Base-by-base conservation (phyloP, 1,284 basidiomycete genomes). In the Sporisorium reilianum region DNA sequence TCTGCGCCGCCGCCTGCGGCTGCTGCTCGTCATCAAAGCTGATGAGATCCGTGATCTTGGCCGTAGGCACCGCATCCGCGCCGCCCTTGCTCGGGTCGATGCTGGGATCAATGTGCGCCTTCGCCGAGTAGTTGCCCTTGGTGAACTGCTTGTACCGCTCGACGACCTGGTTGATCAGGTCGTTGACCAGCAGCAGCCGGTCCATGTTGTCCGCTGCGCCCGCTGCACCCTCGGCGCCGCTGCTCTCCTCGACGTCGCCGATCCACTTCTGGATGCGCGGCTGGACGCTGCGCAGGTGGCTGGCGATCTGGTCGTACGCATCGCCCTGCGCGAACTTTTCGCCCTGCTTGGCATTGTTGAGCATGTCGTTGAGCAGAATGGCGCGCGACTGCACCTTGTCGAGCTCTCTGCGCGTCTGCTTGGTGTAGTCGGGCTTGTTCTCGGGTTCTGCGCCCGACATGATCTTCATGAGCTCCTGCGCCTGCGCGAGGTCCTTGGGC, bases 261-360 rank as follows among this genome's bases (percentile, higher is more conserved):
- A 99, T 93, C 96, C 96, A 98, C 80, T 95, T 96, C 85, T 99
- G 97, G 53, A 99, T 90, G 85, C 93, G 95, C 0, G 97, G 97
- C 61, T 96, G 89, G 2, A 96, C 95, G 52, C 89, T 89, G 28
- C 88, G 88, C 44, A 97, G 89, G 51, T 97, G 91, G 1, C 89
- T 87, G 0, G 95, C 92, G 9, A 99, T 94, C 91, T 99, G 96
- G 86, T 97, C 93, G 82, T 98, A 99, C 2, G 91, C 95, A 85
- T 99, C 97, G 5, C 97, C 97, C 32, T 85, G 80, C 12, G 82
- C 86, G 65, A 87, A 86, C 51, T 84, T 83, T 55, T 87, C 86
- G 9, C 91, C 90, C 54, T 89, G 87, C 66, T 94, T 92, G 18
- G 93, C 92, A 80, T 98, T 98, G 80, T 99, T 94, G 56, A 99